Evolutionary conservation across 2,329 filamentous ascomycete species (phyloP), one percentile per base, ranked within the genome.

Genomic region (Rhynchosporium graminicola): DNA sequence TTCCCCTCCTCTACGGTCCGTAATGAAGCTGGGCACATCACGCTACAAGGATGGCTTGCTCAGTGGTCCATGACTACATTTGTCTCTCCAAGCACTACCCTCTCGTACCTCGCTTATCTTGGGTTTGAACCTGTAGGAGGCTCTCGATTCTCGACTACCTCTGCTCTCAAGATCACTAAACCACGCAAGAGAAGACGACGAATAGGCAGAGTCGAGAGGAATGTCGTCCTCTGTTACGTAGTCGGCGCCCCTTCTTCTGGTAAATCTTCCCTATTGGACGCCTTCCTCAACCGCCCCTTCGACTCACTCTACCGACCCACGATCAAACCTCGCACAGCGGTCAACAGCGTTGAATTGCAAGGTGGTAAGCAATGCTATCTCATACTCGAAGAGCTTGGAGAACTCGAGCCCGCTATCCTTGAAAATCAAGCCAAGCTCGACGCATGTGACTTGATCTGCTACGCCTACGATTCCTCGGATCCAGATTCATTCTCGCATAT

Each of bases 1-100:
- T 99, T 99, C 72, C 95, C 95, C 1, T 92, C 90, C 0, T 96
- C 92, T 29, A 97, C 95, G 0, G 94, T 98, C 20, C 88, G 92
- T 47, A 98, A 97, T 73, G 95, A 99, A 76, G 92, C 91, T 8
- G 95, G 95, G 0, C 87, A 98, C 74, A 93, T 99, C 65, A 99
- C 95, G 1, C 81, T 99, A 3, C 95, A 99, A 76, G 95, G 95
- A 1, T 99, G 95, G 95, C 84, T 99, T 43, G 95, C 95, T 3
- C 95, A 99, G 72, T 99, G 95, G 95, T 97, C 93, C 74, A 99
- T 99, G 95, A 99, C 95, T 0, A 99, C 95, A 0, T 99, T 98
- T 71, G 87, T 96, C 64, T 93, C 96, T 61, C 94, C 95, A 12
- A 96, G 95, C 74, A 97, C 92, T 0, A 98, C 95, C 0, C 82